Conservation (phyloP, 768 basidiomycete species). For the Candolleomyces aberdarensis region DNA sequence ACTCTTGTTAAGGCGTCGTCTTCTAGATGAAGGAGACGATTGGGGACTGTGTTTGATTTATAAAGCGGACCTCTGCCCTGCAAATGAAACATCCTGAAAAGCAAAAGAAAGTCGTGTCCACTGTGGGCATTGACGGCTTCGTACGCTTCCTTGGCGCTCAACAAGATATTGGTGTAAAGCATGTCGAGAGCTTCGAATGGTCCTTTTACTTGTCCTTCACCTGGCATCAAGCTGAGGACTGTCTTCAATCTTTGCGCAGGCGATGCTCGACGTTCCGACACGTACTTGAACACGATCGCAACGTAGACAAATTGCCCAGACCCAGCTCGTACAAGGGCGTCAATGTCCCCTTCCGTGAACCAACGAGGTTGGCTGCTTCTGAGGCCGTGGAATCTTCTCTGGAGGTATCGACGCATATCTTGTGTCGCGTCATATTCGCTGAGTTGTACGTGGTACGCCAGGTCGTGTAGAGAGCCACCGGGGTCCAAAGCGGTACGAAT, state of each 20-base stretch:
- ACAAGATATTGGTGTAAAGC: not conserved
- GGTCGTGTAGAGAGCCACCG: not conserved
- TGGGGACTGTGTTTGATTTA: no score
- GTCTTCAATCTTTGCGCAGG: not conserved
- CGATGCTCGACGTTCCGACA: not conserved
- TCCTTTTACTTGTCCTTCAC: not conserved
- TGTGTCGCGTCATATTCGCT: not conserved
- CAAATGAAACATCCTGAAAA: not conserved
- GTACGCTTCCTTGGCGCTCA: not conserved
- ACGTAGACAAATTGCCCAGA: slow-evolving; percentile 6
- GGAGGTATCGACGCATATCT: slow-evolving; percentile 2
- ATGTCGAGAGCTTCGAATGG: not conserved
- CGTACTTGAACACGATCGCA: not conserved
- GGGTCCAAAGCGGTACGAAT: not conserved
- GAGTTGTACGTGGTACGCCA: not conserved
- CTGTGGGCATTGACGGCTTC: not conserved
- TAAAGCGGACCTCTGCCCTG: no score
- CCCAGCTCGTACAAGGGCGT: not conserved
- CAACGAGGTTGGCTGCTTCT: not conserved
- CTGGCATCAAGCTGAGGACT: not conserved
- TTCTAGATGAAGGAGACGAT: no score
- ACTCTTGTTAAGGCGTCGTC: not conserved
- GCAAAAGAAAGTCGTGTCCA: not conserved
- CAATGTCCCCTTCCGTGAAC: not conserved
- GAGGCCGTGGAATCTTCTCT: not conserved